These are phyloP conservation scores for Metarhizium album DNA, from an alignment of 2,329 filamentous ascomycete genomes.

Conservation along the genomic window DNA sequence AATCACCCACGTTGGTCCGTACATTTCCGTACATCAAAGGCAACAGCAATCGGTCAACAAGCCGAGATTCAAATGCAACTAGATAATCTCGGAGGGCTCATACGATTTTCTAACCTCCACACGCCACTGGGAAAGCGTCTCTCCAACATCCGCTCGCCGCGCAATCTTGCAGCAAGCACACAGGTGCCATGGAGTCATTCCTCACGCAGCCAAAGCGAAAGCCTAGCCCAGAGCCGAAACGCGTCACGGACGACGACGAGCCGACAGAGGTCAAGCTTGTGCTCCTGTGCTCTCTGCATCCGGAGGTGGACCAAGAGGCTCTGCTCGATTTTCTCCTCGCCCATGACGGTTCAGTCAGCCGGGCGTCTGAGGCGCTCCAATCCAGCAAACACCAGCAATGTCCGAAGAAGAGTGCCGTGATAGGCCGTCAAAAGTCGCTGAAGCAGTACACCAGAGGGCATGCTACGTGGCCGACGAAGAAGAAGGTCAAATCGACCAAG, in stretches of 20 bases:
- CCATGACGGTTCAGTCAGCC: slow-evolving; percentile 64
- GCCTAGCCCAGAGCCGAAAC: slow-evolving; percentile 17
- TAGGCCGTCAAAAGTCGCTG: slow-evolving; percentile 55
- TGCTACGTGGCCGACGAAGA: slow-evolving; percentile 24
- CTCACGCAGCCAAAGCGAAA: slow-evolving; percentile 44
- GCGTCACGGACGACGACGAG: slow-evolving; percentile 29
- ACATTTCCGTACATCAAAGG: neutral
- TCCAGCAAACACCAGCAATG: slow-evolving; percentile 6
- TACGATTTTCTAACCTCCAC: neutral
- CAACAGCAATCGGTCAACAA: neutral
- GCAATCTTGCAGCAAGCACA: neutral
- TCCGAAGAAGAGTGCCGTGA: slow-evolving; percentile 24
- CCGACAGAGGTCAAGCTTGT: slow-evolving; percentile 86
- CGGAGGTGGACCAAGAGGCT: slow-evolving; percentile 48
- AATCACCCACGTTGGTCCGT: neutral
- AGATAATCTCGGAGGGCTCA: neutral
- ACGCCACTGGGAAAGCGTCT: neutral
- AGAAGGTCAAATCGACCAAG: slow-evolving; percentile 54
- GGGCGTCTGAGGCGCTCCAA: slow-evolving; percentile 48
- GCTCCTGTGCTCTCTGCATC: slow-evolving; percentile 67
- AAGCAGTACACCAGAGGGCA: slow-evolving; percentile 32
- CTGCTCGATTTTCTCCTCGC: slow-evolving; percentile 71
- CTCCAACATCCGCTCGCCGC: neutral
- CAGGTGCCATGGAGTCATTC: slow-evolving; percentile 43
- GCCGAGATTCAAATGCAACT: neutral